These are phyloP conservation scores for Phytophthora cactorum DNA, from an alignment of 352 stramenopile species.

Conservation along the genomic window DNA sequence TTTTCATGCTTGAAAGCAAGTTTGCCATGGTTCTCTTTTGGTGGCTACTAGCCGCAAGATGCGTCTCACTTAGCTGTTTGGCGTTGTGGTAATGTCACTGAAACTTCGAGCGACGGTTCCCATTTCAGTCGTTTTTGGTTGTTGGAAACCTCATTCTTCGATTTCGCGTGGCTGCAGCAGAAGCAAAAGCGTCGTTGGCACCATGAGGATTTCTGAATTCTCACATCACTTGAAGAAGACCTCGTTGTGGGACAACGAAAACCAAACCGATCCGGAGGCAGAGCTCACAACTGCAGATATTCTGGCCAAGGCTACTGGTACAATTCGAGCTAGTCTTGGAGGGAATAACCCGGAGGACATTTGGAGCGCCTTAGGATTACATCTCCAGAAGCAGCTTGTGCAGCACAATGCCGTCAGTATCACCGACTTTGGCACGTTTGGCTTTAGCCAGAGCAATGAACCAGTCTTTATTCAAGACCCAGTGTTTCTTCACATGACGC, in stretches of 20 bases:
- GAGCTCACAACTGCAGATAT: conserved; percentile 44
- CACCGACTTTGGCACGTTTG: conserved; percentile 49
- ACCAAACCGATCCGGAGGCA: conserved; percentile 21
- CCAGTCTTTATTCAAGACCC: conserved; percentile 49
- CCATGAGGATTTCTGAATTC: conserved; percentile 23
- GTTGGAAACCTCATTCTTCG: conserved; percentile 18
- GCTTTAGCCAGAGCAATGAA: conserved; percentile 38
- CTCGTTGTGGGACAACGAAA: conserved; percentile 16
- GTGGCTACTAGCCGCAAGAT: background rate
- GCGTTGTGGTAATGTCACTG: background rate
- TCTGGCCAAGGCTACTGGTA: conserved; percentile 46
- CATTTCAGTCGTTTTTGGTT: conserved; percentile 19
- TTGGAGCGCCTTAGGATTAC: conserved; percentile 47
- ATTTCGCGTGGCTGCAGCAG: conserved; percentile 1
- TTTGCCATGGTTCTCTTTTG: background rate
- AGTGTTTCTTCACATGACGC: conserved; percentile 53
- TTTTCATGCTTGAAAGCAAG: background rate
- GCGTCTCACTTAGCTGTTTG: background rate
- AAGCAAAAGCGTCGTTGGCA: background rate
- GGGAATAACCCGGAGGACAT: conserved; percentile 40
- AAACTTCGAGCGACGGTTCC: conserved; percentile 34
- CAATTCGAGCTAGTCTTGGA: conserved; percentile 38
- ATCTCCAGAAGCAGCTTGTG: conserved; percentile 42
- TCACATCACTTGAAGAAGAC: conserved; percentile 26
- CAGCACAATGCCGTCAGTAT: conserved; percentile 34